These are phyloP conservation scores for Irineochytrium annulatum DNA, from an alignment of 192 early-diverging fungal genomes.

Conservation along the genomic window DNA sequence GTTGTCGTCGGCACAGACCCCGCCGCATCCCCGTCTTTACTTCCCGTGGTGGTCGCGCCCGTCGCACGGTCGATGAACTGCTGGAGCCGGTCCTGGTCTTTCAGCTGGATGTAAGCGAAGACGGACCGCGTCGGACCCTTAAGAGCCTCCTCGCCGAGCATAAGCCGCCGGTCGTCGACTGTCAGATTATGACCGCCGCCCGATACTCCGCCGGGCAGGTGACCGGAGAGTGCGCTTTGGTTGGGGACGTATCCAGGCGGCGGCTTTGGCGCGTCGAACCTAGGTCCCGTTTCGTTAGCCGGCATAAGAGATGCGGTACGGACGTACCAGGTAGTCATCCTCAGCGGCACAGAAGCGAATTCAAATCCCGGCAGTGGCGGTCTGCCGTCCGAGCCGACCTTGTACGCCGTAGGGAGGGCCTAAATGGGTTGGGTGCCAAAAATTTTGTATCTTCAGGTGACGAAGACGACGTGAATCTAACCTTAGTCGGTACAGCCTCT, in stretches of 20 bases:
- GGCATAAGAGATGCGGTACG: neutral
- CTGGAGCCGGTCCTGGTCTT: slow-evolving; percentile 63
- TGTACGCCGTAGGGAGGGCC: too few species aligned
- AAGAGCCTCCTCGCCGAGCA: slow-evolving; percentile 69
- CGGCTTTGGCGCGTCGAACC: slow-evolving; percentile 32
- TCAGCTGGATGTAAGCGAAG: slow-evolving; percentile 63
- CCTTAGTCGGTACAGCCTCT: slow-evolving; percentile 1
- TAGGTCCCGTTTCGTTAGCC: neutral
- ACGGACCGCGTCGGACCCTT: slow-evolving; percentile 63
- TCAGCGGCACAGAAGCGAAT: slow-evolving; percentile 31
- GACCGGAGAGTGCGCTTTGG: neutral
- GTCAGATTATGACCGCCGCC: slow-evolving; percentile 17
- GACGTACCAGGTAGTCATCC: slow-evolving; percentile 44
- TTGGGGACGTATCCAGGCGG: slow-evolving; percentile 35
- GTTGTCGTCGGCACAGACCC: neutral
- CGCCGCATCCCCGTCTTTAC: slow-evolving; percentile 8
- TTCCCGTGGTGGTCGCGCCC: neutral
- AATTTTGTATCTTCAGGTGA: too few species aligned
- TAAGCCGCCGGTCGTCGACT: slow-evolving; percentile 53
- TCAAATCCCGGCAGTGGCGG: slow-evolving; percentile 52
- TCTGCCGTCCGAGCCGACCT: slow-evolving; percentile 48
- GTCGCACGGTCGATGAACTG: slow-evolving; percentile 31
- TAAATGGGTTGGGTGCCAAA: too few species aligned
- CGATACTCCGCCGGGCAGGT: neutral
- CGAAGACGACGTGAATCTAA: too few species aligned